phyloP scores from a whole-genome alignment of 306 rosid genomes.

The Alnus rubra region DNA sequence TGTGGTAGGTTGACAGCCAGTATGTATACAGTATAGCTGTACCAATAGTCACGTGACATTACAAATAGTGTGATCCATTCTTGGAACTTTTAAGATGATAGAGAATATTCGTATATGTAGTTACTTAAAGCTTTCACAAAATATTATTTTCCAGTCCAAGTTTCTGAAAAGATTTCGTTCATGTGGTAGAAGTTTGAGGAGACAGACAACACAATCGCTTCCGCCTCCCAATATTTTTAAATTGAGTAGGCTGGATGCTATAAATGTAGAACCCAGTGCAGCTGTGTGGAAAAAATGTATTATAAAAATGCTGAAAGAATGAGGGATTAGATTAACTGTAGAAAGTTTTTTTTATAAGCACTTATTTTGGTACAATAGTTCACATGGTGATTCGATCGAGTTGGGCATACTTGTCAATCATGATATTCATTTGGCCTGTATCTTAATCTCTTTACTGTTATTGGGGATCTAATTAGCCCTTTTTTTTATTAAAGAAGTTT shows the following conservation, averaged over 20 bases:
- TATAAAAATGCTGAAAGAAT: not conserved
- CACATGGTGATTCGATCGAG: not conserved
- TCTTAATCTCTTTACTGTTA: slow-evolving; percentile 2
- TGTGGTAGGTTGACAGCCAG: not conserved
- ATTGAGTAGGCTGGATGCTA: not conserved
- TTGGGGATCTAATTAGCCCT: not conserved
- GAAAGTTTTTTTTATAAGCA: no score
- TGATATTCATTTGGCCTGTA: not conserved
- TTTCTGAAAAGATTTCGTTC: not conserved
- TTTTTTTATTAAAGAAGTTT: not conserved
- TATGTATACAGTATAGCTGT: not conserved
- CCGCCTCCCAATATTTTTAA: not conserved
- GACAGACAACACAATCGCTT: not conserved
- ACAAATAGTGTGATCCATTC: not conserved
- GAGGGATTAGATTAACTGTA: not conserved
- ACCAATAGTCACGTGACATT: not conserved
- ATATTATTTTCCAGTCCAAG: not conserved
- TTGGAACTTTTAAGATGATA: not conserved
- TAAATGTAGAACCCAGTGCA: not conserved
- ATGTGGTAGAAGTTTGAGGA: not conserved
- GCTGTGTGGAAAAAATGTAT: not conserved
- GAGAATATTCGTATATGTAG: not conserved
- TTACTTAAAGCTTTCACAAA: not conserved
- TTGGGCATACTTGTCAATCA: not conserved
- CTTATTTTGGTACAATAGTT: no score